Evolutionary conservation across 1,284 basidiomycete species (phyloP).

Genomic region (Dichomitus squalens): DNA sequence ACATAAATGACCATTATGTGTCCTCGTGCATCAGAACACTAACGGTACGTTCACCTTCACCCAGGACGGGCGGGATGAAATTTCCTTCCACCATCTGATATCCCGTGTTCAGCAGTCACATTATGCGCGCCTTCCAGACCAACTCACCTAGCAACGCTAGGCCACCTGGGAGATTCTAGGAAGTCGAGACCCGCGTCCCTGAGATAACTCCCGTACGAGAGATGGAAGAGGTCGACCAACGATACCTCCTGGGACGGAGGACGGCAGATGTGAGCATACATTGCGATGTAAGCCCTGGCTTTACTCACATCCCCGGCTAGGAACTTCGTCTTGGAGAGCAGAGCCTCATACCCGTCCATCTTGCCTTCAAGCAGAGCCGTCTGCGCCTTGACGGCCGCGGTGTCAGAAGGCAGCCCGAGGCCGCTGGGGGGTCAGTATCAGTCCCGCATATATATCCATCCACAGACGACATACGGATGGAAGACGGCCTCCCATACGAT

Average conservation of each 20-base stretch:
- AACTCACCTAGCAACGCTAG: conserved; percentile 33
- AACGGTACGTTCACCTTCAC: conserved; percentile 29
- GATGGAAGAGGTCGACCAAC: conserved; percentile 55
- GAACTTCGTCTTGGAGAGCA: conserved; percentile 47
- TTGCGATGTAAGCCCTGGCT: not conserved
- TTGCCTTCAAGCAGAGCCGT: conserved; percentile 34
- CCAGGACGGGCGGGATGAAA: conserved; percentile 39
- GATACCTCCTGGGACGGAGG: conserved; percentile 41
- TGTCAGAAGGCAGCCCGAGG: conserved; percentile 3
- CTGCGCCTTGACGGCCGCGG: conserved; percentile 11
- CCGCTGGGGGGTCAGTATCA: no score
- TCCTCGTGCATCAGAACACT: no score
- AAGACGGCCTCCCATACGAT: conserved; percentile 49
- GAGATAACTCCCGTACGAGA: conserved; percentile 45
- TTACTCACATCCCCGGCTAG: conserved; percentile 47
- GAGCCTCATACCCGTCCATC: conserved; percentile 48
- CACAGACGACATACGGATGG: conserved; percentile 46
- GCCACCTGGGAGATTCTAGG: conserved; percentile 28
- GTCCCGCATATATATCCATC: no score
- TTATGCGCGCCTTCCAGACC: not conserved
- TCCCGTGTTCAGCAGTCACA: not conserved
- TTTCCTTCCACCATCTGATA: conserved; percentile 40
- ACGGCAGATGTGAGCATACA: not conserved
- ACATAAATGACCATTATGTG: no score
- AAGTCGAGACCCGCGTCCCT: conserved; percentile 22